phyloP scores from a whole-genome alignment of 176 grass and related monocot genomes.

The Phoenix roebelenii region DNA sequence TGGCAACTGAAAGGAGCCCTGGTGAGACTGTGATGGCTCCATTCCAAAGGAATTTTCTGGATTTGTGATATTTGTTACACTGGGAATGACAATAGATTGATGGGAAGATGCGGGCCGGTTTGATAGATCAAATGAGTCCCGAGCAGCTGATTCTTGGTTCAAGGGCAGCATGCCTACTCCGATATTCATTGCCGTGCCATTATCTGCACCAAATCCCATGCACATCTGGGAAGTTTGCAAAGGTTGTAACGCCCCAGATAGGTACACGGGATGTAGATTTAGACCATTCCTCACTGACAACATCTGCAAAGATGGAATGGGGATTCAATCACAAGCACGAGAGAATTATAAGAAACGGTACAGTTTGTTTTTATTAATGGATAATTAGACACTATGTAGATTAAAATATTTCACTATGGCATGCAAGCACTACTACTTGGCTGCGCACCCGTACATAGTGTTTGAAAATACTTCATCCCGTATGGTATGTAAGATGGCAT shows the following conservation, averaged over 20 bases:
- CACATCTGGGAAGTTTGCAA: slow-evolving; percentile 4
- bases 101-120: background rate
- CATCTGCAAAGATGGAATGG: background rate
- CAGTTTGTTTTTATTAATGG: too few relatives aligned
- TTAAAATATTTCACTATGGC: too few relatives aligned
- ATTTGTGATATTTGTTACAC: background rate
- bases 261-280: slow-evolving; percentile 3
- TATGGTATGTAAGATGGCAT: too few relatives aligned
- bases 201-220: background rate
- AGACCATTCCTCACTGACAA: slow-evolving; percentile 4
- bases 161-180: slow-evolving; percentile 3
- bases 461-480: too few relatives aligned
- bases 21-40: slow-evolving; percentile 5
- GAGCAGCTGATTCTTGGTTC: slow-evolving; percentile 6
- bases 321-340: too few relatives aligned
- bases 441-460: too few relatives aligned
- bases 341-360: too few relatives aligned
- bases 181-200: background rate
- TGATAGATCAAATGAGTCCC: background rate
- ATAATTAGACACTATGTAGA: too few relatives aligned
- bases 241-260: slow-evolving; percentile 4
- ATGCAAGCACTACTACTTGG: too few relatives aligned
- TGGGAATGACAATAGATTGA: background rate
- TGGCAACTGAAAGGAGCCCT: background rate
- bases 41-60: background rate